Evolutionary conservation across 2,329 filamentous ascomycete species (phyloP), one percentile per base, ranked within the genome.

Genomic region (Fusarium albidum): DNA sequence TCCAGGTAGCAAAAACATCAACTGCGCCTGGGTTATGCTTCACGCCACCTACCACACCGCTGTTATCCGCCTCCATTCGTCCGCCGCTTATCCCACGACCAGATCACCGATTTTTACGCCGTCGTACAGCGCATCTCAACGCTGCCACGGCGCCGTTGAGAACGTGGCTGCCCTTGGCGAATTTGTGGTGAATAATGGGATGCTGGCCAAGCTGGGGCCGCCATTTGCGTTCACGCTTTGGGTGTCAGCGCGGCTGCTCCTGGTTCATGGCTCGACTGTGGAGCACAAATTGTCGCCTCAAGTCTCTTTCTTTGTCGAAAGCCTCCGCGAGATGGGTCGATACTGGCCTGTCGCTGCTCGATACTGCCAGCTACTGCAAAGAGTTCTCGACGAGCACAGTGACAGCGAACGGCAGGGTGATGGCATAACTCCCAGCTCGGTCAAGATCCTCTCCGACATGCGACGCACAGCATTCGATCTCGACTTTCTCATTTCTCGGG

Each of bases 211-310:
- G 70, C 84, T 96, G 13, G 93, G 93, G 0, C 92, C 92, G 0
- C 92, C 92, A 0, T 96, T 96, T 70, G 92, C 92, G 4, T 97
- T 96, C 69, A 92, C 91, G 0, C 79, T 96, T 2, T 96, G 93
- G 93, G 93, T 96, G 13, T 92, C 91, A 4, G 92, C 93, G 6
- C 88, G 93, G 4, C 81, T 96, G 4, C 79, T 96, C 6, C 86
- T 96, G 9, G 93, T 97, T 3, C 92, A 96, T 71, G 92, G 92
- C 21, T 95, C 91, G 8, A 96, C 92, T 0, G 92, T 96, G 49
- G 91, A 95, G 62, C 90, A 90, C 70, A 90, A 89, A 57, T 80
- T 96, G 31, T 90, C 90, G 51, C 86, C 89, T 1, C 89, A 92
- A 57, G 91, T 96, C 33, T 79, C 85, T 26, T 87, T 93, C 57